Evolutionary conservation across 805 yeast species (phyloP), one percentile per base, ranked within the genome.

Genomic region (Teunomyces kruisii): DNA sequence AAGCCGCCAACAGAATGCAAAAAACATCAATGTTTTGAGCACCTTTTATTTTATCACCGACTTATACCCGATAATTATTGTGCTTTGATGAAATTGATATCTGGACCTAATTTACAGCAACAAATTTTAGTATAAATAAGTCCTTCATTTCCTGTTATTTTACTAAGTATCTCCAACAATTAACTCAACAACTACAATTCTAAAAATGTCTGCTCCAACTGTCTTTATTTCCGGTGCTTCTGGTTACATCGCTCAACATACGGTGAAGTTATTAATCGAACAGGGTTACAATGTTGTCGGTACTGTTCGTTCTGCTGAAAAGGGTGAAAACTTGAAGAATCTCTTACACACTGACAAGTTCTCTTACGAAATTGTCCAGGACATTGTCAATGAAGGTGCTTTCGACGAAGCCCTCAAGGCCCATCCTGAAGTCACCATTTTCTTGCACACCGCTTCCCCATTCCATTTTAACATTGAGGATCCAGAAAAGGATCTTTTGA

Each of bases 391-490:
- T 2, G 53, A 46, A 7, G 68, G 68, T 17, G 81, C 83, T 1
- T 81, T 80, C 47, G 81, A 78, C 53, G 60, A 64, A 9, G 76
- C 71, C 0, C 62, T 81, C 39, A 49, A 64, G 35, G 59, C 56
- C 10, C 65, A 75, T 45, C 65, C 69, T 1, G 74, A 75, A 29
- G 65, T 76, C 39, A 62, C 66, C 5, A 61, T 54, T 42, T 74
- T 79, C 8, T 49, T 79, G 22, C 84, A 78, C 56, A 70, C 78
- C 1, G 79, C 81, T 4, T 71, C 79, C 27, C 83, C 83, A 10
- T 69, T 74, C 51, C 65, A 71, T 24, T 75, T 72, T 49, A 62
- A 67, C 29, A 60, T 69, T 32, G 63, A 64, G 4, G 72, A 72
- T 40, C 67, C 70, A 4, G 81, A 80, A 51, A 68, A 69, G 30